Evolutionary conservation across 148 eudicot species (phyloP).

Genomic region (Tetragonia tetragonoides): DNA sequence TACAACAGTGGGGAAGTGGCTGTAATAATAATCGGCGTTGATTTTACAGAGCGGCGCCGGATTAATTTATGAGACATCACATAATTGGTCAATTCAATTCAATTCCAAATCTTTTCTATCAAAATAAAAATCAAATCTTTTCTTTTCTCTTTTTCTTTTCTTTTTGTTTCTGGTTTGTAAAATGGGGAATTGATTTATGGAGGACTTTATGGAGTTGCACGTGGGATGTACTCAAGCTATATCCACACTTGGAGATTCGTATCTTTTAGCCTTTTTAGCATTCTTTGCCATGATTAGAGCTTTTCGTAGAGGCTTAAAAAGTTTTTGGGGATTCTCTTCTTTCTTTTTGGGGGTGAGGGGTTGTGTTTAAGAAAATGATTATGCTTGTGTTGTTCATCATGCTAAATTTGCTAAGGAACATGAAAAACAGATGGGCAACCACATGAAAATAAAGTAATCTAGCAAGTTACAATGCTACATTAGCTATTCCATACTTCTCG

Average conservation of each 20-base stretch:
- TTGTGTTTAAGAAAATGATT: neutral
- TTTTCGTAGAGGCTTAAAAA: neutral
- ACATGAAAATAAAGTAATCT: no score
- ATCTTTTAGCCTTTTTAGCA: constrained; percentile 4
- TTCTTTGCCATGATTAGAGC: neutral
- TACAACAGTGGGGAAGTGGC: constrained; percentile 6
- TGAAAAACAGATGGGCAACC: neutral
- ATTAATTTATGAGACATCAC: neutral
- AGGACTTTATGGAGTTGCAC: constrained; percentile 19
- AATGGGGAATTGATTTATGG: neutral
- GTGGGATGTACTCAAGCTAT: constrained; percentile 21
- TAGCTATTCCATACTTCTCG: no score
- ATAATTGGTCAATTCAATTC: constrained; percentile 14
- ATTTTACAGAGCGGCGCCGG: constrained; percentile 35
- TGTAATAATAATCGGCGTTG: constrained; percentile 30
- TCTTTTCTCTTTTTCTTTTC: no score
- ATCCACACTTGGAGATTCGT: constrained; percentile 10
- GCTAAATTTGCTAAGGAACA: neutral
- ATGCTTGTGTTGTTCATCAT: neutral
- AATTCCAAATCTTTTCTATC: no score
- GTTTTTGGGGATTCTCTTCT: neutral
- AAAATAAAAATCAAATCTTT: no score
- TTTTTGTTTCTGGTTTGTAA: no score
- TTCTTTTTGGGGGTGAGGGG: neutral
- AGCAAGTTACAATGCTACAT: no score